Evolutionary conservation across 495 filamentous ascomycete genomes (phyloP), one percentile per base, ranked within the genome.

Genomic region (Neurospora pannonica): DNA sequence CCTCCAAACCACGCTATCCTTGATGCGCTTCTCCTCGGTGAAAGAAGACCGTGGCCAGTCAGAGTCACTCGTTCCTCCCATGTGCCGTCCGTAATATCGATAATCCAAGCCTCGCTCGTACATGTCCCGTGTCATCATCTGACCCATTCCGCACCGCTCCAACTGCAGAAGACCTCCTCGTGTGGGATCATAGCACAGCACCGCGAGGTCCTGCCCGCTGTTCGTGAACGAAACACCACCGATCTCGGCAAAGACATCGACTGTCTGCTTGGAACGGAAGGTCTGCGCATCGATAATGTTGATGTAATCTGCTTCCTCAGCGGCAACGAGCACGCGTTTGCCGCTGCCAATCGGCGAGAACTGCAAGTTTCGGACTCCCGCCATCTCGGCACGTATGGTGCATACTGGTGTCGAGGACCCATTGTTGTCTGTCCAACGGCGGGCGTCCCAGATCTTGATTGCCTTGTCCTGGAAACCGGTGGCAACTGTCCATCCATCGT

Each of bases 381-480:
- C 91, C 82, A 96, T 90, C 71, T 93, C 89, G n/a, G 91, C 89
- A 21, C 89, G 85, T 39, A 97, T 85, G 9, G 88, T 88, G 72
- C 86, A 85, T 7, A 97, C 82, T 1, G 89, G 85, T 1, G 73
- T 75, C 8, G 81, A 79, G 28, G 73, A 71, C 37, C 89, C 86
- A 15, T 81, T 82, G 48, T 74, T 81, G 54, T 87, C 79, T 17
- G 82, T 86, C 91, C 91, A 93, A 69, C 87, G 91, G 31, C 95
- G 89, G 4, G 92, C 91, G 79, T 98, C 95, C 89, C 91, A 97
- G 76, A 98, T 92, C 71, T 92, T 90, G 76, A 95, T 88, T 19
- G 88, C 89, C 81, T 88, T 91, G 85, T 98, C 95, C 80, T 98
- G 95, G 75, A 94, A 95, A 70, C 92, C 94, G 5, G 95, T 97